Percentiles rank a stretch among this genome's conserved stretches.
phyloP scores from a whole-genome alignment of 352 stramenopile genomes.

The Globisporangium cylindrosporum region DNA sequence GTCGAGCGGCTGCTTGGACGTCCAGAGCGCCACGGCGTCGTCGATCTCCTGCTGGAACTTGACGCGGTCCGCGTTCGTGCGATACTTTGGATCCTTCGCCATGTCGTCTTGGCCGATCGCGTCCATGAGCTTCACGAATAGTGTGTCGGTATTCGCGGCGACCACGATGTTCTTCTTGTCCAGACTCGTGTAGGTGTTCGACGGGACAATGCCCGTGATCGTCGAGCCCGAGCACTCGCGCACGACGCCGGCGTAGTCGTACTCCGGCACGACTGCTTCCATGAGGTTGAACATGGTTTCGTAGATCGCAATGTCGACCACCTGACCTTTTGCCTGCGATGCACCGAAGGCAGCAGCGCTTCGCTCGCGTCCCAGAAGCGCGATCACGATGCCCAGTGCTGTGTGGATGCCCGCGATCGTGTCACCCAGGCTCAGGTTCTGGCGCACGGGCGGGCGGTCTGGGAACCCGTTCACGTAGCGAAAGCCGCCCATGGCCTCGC shows the following conservation, averaged over 20 bases:
- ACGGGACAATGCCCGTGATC: conserved; percentile 86
- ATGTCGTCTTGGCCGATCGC: conserved; percentile 62
- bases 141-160: conserved; percentile 79
- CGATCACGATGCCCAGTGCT: conserved; percentile 77
- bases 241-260: conserved; percentile 74
- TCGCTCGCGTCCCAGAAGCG: conserved; percentile 69
- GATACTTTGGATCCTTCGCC: conserved; percentile 49
- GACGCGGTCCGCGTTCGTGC: conserved; percentile 70
- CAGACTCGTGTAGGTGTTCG: conserved; percentile 80
- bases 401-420: conserved; percentile 83
- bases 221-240: conserved; percentile 85
- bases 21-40: conserved; percentile 52
- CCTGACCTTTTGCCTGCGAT: conserved; percentile 44
- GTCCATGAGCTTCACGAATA: conserved; percentile 80
- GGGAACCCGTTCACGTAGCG: conserved; percentile 86
- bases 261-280: conserved; percentile 82
- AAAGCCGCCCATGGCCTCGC: conserved; percentile 85
- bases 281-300: conserved; percentile 88
- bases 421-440: conserved; percentile 83
- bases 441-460: conserved; percentile 69
- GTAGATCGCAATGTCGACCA: conserved; percentile 87
- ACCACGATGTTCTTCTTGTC: conserved; percentile 87
- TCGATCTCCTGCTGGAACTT: conserved; percentile 61
- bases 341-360: conserved; percentile 11
- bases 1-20: conserved; percentile 39